Evolutionary conservation across 2,329 filamentous ascomycete genomes (phyloP), one percentile per base, ranked within the genome.

Genomic region (Cylindrodendrum hubeiense): DNA sequence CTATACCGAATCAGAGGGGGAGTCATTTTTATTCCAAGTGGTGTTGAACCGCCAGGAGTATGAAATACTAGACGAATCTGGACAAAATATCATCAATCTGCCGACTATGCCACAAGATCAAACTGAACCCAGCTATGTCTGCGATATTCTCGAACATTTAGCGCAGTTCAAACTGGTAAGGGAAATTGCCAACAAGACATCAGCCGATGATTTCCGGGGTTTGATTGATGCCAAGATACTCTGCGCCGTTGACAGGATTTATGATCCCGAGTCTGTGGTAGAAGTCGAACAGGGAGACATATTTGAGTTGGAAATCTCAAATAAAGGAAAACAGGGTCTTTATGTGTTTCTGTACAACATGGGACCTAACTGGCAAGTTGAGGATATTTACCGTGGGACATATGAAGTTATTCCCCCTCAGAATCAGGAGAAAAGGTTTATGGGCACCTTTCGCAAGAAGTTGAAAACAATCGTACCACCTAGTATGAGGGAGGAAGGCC

Each of bases 281-380:
- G 5, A 60, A 0, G 49, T 68, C 6, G 24, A 41, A 3, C 19
- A 66, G 19, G 39, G 5, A 13, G 17, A 47, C 5, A 58, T 44
- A 28, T 60, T 67, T 7, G 37, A 58, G 17, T 15, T 15, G 3
- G 12, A 37, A 17, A 17, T 37, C 13, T 15, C 34, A 15, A 69
- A 67, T 4, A 41, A n/a, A 0, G 30, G 58, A 0, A 4, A 5
- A 0, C 10, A 15, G 2, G 24, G 15, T 15, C 13, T 68, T 1
- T 69, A 67, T 4, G 15, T 63, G 0, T 39, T 63, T 5, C 7
- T 69, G 0, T 63, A 60, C 6, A 47, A 44, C 5, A 46, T 69
- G 2, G 59, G 55, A 1, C 46, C 67, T 2, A 39, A 28, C 1
- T 64, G 59, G 63, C 41, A 64, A 3, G 34, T 69, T 2, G 51